phyloP scores from a whole-genome alignment of 345 rosid genomes.

The Salix caprea region DNA sequence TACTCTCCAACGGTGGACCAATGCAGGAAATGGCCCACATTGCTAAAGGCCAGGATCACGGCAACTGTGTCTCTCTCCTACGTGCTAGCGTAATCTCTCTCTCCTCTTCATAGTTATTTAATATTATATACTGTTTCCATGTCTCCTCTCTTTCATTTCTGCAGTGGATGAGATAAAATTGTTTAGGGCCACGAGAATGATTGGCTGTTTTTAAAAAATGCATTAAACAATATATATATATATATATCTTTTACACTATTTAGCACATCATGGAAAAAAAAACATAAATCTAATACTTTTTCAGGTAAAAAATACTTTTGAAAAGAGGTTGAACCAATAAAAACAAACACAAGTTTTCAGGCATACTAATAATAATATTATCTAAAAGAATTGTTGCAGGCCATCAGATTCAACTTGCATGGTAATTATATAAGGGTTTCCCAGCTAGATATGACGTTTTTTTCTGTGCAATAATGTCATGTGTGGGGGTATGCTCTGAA shows the following conservation, averaged over 20 bases:
- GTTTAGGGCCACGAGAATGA: not conserved
- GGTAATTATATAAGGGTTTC: too few species aligned
- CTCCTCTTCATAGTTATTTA: not conserved
- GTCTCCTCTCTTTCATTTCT: not conserved
- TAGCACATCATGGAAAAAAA: too few species aligned
- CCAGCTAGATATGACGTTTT: not conserved
- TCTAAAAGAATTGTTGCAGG: too few species aligned
- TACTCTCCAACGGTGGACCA: constrained; percentile 91
- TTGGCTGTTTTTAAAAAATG: not conserved
- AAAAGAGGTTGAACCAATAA: too few species aligned
- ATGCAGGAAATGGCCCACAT: constrained; percentile 97
- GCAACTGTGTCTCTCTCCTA: constrained; percentile 93
- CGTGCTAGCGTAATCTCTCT: constrained; percentile 50
- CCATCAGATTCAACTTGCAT: too few species aligned
- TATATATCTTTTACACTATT: too few species aligned
- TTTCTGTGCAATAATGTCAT: not conserved
- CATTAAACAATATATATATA: too few species aligned
- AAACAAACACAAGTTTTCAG: too few species aligned
- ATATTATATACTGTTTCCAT: not conserved
- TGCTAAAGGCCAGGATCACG: constrained; percentile 90
- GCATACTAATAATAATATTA: too few species aligned
- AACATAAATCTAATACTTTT: too few species aligned
- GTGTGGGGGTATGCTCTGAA: not conserved
- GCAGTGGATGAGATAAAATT: not conserved
- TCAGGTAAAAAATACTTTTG: too few species aligned